Conservation (phyloP, 2,329 filamentous ascomycete genomes). For the Nemania diffusa region DNA sequence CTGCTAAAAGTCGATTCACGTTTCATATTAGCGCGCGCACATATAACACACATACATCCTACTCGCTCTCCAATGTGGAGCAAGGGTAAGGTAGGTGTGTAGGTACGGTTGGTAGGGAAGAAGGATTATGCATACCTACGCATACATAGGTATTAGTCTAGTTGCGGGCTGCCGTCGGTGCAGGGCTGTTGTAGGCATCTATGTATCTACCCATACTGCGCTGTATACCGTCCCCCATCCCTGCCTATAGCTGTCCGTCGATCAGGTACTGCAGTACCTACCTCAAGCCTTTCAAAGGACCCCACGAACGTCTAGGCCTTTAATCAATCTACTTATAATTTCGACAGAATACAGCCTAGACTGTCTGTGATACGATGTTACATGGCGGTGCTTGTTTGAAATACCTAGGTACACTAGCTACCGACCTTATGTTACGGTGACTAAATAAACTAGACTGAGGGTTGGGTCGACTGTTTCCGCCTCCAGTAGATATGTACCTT, state of each 20-base stretch:
- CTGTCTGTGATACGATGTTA: conserved; percentile 1
- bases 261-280: not conserved
- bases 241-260: conserved; percentile 8
- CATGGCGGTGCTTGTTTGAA: conserved; percentile 3
- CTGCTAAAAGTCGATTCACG: not conserved
- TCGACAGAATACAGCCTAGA: not conserved
- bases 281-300: not conserved
- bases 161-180: not conserved
- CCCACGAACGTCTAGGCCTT: not conserved
- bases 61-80: not conserved
- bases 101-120: not conserved
- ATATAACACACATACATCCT: not conserved
- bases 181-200: not conserved
- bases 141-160: no score
- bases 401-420: not conserved
- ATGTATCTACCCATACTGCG: not conserved
- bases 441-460: not conserved
- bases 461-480: not conserved
- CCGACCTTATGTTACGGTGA: not conserved
- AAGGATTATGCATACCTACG: not conserved
- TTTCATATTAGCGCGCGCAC: not conserved
- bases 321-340: not conserved
- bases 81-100: not conserved
- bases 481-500: not conserved
- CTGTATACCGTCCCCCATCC: not conserved